A percentile compares a stretch with the other conserved stretches of the same genome.
phyloP scores from a whole-genome alignment of 1,284 basidiomycete species.

The Tilletia indica region DNA sequence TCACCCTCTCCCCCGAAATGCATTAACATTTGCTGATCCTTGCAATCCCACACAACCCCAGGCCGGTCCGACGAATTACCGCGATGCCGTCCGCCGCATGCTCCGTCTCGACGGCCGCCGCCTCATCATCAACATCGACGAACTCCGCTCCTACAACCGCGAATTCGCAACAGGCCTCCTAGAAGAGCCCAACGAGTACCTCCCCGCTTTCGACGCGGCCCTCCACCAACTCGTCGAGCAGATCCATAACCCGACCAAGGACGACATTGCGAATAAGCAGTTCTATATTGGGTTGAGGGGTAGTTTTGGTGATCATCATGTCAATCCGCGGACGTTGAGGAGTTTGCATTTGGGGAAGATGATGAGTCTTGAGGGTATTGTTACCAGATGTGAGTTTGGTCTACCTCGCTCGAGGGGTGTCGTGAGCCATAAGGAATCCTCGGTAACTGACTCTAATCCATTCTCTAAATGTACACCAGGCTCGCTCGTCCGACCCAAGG shows the following conservation, averaged over 20 bases:
- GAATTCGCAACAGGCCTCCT: slow-evolving; percentile 65
- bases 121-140: slow-evolving; percentile 93
- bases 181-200: slow-evolving; percentile 79
- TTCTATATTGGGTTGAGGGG: slow-evolving; percentile 86
- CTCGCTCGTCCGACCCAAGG: slow-evolving; percentile 96
- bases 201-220: slow-evolving; percentile 90
- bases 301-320: slow-evolving; percentile 98
- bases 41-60: slow-evolving; percentile 23
- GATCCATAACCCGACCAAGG: slow-evolving; percentile 75
- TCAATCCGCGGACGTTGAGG: slow-evolving; percentile 87
- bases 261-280: slow-evolving; percentile 71
- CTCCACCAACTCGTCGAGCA: slow-evolving; percentile 73
- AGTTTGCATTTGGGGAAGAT: slow-evolving; percentile 88
- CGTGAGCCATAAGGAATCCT: neutral
- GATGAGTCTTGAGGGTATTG: slow-evolving; percentile 96
- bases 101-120: slow-evolving; percentile 79
- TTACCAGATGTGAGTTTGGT: slow-evolving; percentile 75
- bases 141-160: slow-evolving; percentile 88
- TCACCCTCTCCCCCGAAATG: neutral
- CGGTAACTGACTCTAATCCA: neutral
- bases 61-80: slow-evolving; percentile 67
- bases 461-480: slow-evolving; percentile 50
- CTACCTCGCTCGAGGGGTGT: neutral
- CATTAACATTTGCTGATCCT: slow-evolving; percentile 14
- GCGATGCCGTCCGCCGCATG: slow-evolving; percentile 80